These are phyloP conservation scores for Silene coronaria DNA, from an alignment of 179 eudicot species.

Conservation along the genomic window DNA sequence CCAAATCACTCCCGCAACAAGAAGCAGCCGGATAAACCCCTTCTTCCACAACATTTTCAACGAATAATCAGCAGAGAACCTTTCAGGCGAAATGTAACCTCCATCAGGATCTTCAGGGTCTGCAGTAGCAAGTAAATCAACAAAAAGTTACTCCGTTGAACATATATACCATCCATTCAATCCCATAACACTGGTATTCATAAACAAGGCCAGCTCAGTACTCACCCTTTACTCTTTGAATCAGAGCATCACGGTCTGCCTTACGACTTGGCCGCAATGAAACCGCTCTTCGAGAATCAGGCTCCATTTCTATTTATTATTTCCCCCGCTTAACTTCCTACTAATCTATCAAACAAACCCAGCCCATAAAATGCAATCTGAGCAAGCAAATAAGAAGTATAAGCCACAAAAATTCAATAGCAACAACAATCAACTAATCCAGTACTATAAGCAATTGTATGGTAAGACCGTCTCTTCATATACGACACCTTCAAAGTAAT, in stretches of 20 bases:
- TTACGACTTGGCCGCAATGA: constrained; percentile 56
- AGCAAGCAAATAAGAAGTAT: neutral
- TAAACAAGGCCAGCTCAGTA: neutral
- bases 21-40: constrained; percentile 75
- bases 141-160: neutral
- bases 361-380: neutral
- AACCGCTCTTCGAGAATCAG: constrained; percentile 41
- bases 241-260: constrained; percentile 34
- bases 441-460: no score
- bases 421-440: neutral
- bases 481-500: no score
- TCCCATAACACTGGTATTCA: neutral
- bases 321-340: constrained; percentile 11
- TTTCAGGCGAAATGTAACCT: constrained; percentile 40
- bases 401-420: neutral
- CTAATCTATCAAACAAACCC: constrained; percentile 20
- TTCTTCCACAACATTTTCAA: constrained; percentile 70
- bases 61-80: constrained; percentile 43
- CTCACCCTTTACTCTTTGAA: constrained; percentile 37
- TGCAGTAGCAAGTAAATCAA: constrained; percentile 30
- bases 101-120: constrained; percentile 30
- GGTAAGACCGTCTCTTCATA: no score
- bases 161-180: neutral
- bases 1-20: constrained; percentile 87
- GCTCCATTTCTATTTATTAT: constrained; percentile 35